A percentile compares a stretch with the other conserved stretches of the same genome.
These are phyloP conservation scores for Colletotrichum tropicale DNA, from an alignment of 2,329 filamentous ascomycete genomes.

Conservation along the genomic window DNA sequence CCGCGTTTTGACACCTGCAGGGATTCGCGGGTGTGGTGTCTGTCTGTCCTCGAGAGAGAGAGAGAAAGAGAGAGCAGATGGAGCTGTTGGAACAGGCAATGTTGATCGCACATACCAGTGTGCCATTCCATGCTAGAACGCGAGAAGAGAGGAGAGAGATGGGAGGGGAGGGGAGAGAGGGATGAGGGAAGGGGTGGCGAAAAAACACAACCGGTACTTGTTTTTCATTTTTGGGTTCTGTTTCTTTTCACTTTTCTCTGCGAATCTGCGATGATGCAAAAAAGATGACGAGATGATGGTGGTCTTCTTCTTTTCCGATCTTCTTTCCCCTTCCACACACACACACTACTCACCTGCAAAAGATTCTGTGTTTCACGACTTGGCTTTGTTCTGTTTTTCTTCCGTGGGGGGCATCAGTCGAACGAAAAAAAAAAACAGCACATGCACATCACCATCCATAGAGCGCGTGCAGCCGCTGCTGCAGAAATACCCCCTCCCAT, in stretches of 20 bases:
- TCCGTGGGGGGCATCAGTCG: background rate
- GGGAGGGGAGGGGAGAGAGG: background rate
- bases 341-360: background rate
- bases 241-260: background rate
- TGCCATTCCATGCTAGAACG: background rate
- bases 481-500: conserved; percentile 1
- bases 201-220: background rate
- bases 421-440: background rate
- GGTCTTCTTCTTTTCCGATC: background rate
- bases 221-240: background rate
- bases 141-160: background rate
- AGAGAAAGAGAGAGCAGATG: background rate
- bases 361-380: background rate
- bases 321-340: background rate
- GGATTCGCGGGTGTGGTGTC: background rate
- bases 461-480: conserved; percentile 10
- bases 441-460: background rate
- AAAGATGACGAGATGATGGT: background rate
- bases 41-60: background rate
- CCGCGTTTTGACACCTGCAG: background rate
- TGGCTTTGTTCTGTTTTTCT: background rate
- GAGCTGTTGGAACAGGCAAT: background rate
- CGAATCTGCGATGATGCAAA: background rate
- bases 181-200: background rate
- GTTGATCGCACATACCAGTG: background rate